Conservation (phyloP, 169 alveolate species). For the Plasmodium reichenowi region DNA sequence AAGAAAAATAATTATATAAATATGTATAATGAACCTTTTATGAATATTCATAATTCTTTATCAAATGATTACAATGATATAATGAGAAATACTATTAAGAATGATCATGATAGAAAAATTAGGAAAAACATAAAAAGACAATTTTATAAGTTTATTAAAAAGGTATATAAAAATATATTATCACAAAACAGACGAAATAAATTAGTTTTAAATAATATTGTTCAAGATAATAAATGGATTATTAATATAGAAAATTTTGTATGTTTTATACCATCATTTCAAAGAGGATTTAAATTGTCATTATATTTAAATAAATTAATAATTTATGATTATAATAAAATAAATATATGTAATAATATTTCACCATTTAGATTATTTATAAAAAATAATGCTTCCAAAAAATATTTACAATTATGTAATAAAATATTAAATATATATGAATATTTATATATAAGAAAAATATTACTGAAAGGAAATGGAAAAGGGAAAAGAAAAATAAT, state of each 20-base stretch:
- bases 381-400: constrained; percentile 13
- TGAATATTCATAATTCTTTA: neutral
- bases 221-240: constrained; percentile 39
- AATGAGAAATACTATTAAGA: neutral
- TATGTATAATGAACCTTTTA: too few species aligned
- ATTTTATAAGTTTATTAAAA: constrained; percentile 49
- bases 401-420: constrained; percentile 37
- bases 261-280: constrained; percentile 30
- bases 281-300: constrained; percentile 51
- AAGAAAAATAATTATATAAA: neutral
- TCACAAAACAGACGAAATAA: constrained; percentile 23
- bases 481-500: constrained; percentile 27
- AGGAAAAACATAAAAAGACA: constrained; percentile 22
- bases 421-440: constrained; percentile 38
- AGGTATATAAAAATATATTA: constrained; percentile 34
- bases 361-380: constrained; percentile 48
- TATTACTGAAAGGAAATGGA: constrained; percentile 34
- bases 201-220: constrained; percentile 26
- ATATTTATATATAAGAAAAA: constrained; percentile 15
- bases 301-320: constrained; percentile 46
- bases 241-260: constrained; percentile 40
- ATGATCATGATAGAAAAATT: constrained; percentile 9
- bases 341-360: constrained; percentile 68
- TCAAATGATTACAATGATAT: neutral
- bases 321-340: constrained; percentile 62